Conservation (phyloP, 2,329 filamentous ascomycete genomes). For the Trichoderma gracile region DNA sequence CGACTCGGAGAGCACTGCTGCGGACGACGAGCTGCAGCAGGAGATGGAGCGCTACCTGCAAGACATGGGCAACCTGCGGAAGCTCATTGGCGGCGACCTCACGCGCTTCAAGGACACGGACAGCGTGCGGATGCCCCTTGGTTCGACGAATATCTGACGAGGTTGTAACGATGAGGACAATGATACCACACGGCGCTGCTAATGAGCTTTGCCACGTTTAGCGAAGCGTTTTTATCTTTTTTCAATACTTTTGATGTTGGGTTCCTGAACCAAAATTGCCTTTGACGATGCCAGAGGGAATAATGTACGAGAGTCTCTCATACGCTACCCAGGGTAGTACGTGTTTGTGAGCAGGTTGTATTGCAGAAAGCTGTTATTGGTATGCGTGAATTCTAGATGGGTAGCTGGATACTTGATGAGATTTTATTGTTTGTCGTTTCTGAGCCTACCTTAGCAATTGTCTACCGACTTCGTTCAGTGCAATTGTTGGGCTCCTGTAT, state of each 20-base stretch:
- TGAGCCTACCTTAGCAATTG: background rate
- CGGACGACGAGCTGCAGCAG: conserved; percentile 70
- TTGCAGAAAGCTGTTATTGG: background rate
- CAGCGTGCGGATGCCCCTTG: conserved; percentile 55
- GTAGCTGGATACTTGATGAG: background rate
- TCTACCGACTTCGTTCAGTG: too few relatives aligned
- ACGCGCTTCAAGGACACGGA: conserved; percentile 64
- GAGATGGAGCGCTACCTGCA: conserved; percentile 81
- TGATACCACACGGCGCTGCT: background rate
- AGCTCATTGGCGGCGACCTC: conserved; percentile 74
- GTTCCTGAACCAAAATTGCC: background rate
- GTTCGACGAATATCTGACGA: conserved; percentile 44
- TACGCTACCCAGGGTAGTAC: background rate
- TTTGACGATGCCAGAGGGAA: background rate
- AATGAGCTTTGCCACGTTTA: background rate
- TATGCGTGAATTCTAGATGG: background rate
- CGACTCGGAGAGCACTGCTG: conserved; percentile 47
- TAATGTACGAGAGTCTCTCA: background rate
- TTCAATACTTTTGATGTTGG: background rate
- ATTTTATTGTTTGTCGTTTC: background rate
- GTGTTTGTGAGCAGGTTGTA: conserved; percentile 5
- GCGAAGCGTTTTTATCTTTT: background rate
- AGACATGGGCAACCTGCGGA: conserved; percentile 70
- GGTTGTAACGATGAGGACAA: background rate
- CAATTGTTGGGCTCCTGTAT: too few relatives aligned